A percentile compares a stretch with the other conserved stretches of the same genome.
Evolutionary conservation across 2,329 filamentous ascomycete species (phyloP).

Genomic region (Waltergamsia citrina): DNA sequence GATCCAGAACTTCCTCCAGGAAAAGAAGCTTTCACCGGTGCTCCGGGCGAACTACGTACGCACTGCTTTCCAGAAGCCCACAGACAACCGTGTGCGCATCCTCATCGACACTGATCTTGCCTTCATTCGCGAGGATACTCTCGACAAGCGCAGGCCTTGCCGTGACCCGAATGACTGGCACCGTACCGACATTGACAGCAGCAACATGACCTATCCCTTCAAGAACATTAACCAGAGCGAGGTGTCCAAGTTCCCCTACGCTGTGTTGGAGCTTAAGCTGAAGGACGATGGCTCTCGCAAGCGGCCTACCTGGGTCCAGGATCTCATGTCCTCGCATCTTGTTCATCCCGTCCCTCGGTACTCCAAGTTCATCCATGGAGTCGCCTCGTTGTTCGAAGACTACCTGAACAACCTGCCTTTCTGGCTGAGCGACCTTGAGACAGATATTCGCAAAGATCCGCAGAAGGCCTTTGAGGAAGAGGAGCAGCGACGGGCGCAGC

Average conservation of each 20-base stretch:
- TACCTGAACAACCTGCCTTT: conserved; percentile 94
- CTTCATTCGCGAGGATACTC: conserved; percentile 68
- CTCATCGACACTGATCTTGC: conserved; percentile 89
- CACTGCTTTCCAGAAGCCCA: conserved; percentile 92
- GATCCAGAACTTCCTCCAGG: conserved; percentile 72
- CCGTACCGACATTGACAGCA: conserved; percentile 77
- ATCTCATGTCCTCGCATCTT: conserved; percentile 86
- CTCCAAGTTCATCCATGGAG: conserved; percentile 94
- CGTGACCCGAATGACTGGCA: conserved; percentile 87
- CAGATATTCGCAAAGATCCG: conserved; percentile 88
- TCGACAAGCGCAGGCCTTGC: conserved; percentile 79
- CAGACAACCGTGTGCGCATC: conserved; percentile 82
- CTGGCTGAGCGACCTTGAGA: conserved; percentile 87
- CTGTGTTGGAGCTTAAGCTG: conserved; percentile 87
- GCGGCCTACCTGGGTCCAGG: conserved; percentile 76
- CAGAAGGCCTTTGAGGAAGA: conserved; percentile 86
- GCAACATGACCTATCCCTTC: conserved; percentile 80
- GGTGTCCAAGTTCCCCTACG: conserved; percentile 82
- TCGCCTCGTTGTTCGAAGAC: conserved; percentile 87
- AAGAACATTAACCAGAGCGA: conserved; percentile 81
- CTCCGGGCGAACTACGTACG: conserved; percentile 88
- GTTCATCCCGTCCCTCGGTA: conserved; percentile 85
- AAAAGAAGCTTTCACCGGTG: conserved; percentile 71
- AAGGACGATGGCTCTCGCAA: conserved; percentile 56
- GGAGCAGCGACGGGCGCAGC: conserved; percentile 71